Evolutionary conservation across 1,284 basidiomycete species (phyloP).

Genomic region (Microbotryum saponariae): DNA sequence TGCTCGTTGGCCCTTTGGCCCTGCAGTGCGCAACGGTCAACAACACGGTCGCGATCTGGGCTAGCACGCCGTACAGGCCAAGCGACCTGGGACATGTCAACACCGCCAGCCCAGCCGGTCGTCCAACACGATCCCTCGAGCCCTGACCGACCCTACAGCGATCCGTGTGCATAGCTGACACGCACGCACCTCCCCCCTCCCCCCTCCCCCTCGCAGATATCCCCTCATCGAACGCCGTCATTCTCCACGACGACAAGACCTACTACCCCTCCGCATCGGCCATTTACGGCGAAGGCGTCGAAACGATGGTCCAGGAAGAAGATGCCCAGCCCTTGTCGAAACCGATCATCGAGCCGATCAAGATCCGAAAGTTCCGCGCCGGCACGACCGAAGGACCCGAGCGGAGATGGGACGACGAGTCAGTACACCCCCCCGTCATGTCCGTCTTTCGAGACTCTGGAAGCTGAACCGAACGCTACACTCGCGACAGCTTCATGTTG

Average conservation of each 20-base stretch:
- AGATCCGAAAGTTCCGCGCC: slow-evolving; percentile 81
- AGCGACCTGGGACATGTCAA: not conserved
- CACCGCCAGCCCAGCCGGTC: no score
- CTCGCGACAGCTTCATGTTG: slow-evolving; percentile 65
- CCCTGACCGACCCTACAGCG: not conserved
- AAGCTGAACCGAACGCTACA: not conserved
- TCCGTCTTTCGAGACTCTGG: not conserved
- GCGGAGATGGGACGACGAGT: slow-evolving; percentile 90
- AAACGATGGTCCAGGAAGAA: slow-evolving; percentile 96
- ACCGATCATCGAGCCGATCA: slow-evolving; percentile 91
- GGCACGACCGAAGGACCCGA: slow-evolving; percentile 64
- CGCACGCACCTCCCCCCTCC: not conserved
- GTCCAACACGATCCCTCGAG: not conserved
- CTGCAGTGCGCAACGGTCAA: no score
- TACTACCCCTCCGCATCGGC: slow-evolving; percentile 92
- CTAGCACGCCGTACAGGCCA: not conserved
- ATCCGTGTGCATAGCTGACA: not conserved
- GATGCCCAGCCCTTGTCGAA: slow-evolving; percentile 91
- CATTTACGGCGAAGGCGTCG: slow-evolving; percentile 87
- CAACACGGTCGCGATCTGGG: not conserved
- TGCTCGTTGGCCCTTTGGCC: slow-evolving; percentile 16
- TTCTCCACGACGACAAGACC: slow-evolving; percentile 85
- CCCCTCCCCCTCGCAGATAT: slow-evolving; percentile 18
- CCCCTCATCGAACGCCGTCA: slow-evolving; percentile 26
- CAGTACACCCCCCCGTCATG: slow-evolving; percentile 38